Percentiles rank a stretch among this genome's conserved stretches.
phyloP scores from a whole-genome alignment of 495 filamentous ascomycete species.

The Jackrogersella multiformis region DNA sequence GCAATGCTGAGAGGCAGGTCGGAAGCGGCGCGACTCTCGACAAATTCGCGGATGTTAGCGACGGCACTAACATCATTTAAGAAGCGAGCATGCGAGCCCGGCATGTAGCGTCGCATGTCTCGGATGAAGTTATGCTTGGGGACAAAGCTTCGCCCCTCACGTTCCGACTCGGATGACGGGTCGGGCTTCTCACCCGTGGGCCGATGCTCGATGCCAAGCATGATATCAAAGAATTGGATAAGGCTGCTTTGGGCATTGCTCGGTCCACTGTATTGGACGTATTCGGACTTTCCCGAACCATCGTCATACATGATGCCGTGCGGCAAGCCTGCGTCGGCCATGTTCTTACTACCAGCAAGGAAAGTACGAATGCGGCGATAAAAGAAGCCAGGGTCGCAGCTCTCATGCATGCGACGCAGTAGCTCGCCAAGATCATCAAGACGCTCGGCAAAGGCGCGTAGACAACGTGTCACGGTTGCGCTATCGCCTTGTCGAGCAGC shows the following conservation, averaged over 20 bases:
- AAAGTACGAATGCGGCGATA: constrained; percentile 94
- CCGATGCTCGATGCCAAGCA: constrained; percentile 89
- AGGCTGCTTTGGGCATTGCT: constrained; percentile 96
- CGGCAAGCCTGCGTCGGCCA: constrained; percentile 90
- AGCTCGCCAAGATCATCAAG: constrained; percentile 82
- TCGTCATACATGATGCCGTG: constrained; percentile 88
- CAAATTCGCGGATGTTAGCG: constrained; percentile 89
- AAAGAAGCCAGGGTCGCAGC: constrained; percentile 91
- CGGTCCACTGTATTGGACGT: constrained; percentile 84
- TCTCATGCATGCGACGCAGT: constrained; percentile 87
- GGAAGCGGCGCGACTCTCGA: constrained; percentile 65
- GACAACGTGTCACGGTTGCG: constrained; percentile 73
- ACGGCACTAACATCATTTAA: constrained; percentile 79
- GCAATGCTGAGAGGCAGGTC: constrained; percentile 76
- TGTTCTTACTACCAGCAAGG: constrained; percentile 95
- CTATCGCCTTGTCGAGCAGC: constrained; percentile 79
- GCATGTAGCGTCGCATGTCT: constrained; percentile 98
- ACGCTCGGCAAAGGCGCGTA: constrained; percentile 82
- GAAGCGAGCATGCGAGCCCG: constrained; percentile 88
- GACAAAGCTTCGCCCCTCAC: constrained; percentile 62
- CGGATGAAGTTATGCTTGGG: constrained; percentile 89
- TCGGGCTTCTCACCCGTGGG: constrained; percentile 79
- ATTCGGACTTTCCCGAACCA: constrained; percentile 69
- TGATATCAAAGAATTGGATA: constrained; percentile 93
- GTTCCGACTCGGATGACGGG: constrained; percentile 54